Percentiles rank a stretch among this genome's conserved stretches.
phyloP scores from a whole-genome alignment of 371 early-diverging fungal genomes.

The Aphelidium insulamus region DNA sequence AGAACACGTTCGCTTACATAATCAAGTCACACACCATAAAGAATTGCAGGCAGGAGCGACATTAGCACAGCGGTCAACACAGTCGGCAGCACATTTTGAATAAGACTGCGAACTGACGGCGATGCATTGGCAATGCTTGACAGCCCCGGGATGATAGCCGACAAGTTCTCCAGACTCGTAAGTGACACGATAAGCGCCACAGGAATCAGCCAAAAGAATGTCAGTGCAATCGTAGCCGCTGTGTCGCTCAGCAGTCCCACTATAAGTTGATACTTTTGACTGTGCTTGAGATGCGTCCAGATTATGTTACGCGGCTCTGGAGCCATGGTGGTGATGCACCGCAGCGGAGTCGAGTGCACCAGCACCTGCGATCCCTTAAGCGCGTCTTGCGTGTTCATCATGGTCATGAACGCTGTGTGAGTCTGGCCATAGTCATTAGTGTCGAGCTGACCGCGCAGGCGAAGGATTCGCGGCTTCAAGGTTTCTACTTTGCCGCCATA shows the following conservation, averaged over 20 bases:
- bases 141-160: conserved; percentile 27
- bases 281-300: conserved; percentile 59
- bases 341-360: conserved; percentile 42
- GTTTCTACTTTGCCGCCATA: too few species aligned
- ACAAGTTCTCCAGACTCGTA: conserved; percentile 39
- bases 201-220: conserved; percentile 40
- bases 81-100: conserved; percentile 37
- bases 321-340: conserved; percentile 43
- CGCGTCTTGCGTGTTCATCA: too few species aligned
- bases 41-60: conserved; percentile 37
- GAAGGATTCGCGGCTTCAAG: too few species aligned
- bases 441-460: too few species aligned
- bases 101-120: conserved; percentile 18
- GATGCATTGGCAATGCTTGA: conserved; percentile 23
- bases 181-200: conserved; percentile 43
- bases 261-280: conserved; percentile 16
- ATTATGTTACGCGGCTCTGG: conserved; percentile 79
- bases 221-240: conserved; percentile 21
- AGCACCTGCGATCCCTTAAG: too few species aligned
- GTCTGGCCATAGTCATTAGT: too few species aligned
- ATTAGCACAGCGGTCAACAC: conserved; percentile 35
- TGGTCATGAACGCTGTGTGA: too few species aligned
- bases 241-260: conserved; percentile 18
- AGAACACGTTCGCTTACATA: too few species aligned
- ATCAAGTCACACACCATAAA: conserved; percentile 27